Base-by-base conservation (phyloP, 768 basidiomycete genomes). In the Termitomyces sp. region DNA sequence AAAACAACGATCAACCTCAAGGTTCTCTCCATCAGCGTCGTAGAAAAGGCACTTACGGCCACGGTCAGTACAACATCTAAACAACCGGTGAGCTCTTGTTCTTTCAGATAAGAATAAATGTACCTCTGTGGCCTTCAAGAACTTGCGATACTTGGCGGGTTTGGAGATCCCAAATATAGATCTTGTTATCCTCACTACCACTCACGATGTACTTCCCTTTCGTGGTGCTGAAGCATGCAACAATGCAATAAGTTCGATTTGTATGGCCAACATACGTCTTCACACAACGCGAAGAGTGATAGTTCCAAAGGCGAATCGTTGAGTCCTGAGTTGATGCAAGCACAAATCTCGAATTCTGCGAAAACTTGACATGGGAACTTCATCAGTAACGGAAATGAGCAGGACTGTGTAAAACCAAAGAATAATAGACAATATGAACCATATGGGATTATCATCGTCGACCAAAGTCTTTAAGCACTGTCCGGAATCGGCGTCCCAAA, bases 401-500 rank as follows among this genome's bases (percentile, higher is more conserved):
- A 57, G 46, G 43, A 47, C 37, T 24, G 50, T 53, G 53, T 39
- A 27, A 36, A 33, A 42, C 18, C n/a, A 47, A 33, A 40, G 32
- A 26, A 39, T 46, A 12, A 26, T 44, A 64, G 27, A 24, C 20
- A 27, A 52, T 55, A 66, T 76, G 42, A 58, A 93, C 91, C 86
- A 95, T 71, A 95, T 88, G 2, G 96, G 95, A 72, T 94, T 97
- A 62, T 94, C 93, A 65, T 98, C 97, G 64, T 98, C 95, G 10
- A 95, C 95, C 46, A 99, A 73, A 2, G 97, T 98, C 72, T 97
- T 98, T 50, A 99, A 79, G 72, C 97, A 99, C 73, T 99, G 97
- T 2, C 96, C 97, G 3, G 95, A 96, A 55, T 95, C 87, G 0
- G 93, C 88, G 68, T 99, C 96, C 97, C 97, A 99, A 58, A 98